phyloP scores from a whole-genome alignment of 2,329 filamentous ascomycete genomes.

The Alternaria consortialis region DNA sequence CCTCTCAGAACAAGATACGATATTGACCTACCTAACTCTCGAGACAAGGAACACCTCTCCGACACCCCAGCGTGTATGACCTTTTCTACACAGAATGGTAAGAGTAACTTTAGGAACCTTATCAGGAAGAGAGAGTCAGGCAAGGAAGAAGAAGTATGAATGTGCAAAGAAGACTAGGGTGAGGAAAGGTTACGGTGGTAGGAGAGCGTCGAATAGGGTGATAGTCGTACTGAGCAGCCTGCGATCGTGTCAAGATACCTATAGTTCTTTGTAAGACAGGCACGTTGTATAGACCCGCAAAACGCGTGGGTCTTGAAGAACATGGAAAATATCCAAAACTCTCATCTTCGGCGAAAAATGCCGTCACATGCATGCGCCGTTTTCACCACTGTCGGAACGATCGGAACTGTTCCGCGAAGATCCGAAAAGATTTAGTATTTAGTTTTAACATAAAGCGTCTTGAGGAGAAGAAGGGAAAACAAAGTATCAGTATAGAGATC shows the following conservation, averaged over 20 bases:
- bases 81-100: constrained; percentile 9
- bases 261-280: background rate
- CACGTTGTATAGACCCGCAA: background rate
- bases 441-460: background rate
- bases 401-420: background rate
- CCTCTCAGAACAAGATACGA: background rate
- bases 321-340: background rate
- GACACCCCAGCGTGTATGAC: background rate
- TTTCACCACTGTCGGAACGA: background rate
- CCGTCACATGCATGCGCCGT: background rate
- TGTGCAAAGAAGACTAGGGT: background rate
- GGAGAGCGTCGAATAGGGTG: background rate
- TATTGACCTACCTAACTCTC: background rate
- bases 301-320: background rate
- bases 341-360: background rate
- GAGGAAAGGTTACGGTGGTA: background rate
- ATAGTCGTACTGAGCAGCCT: background rate
- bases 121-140: constrained; percentile 2
- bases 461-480: background rate
- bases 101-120: constrained; percentile 1
- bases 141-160: constrained; percentile 4
- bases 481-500: background rate
- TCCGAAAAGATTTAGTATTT: background rate
- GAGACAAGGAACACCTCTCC: background rate
- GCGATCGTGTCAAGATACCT: background rate